Evolutionary conservation across 306 rosid species (phyloP).

Genomic region (Cucurbita moschata): DNA sequence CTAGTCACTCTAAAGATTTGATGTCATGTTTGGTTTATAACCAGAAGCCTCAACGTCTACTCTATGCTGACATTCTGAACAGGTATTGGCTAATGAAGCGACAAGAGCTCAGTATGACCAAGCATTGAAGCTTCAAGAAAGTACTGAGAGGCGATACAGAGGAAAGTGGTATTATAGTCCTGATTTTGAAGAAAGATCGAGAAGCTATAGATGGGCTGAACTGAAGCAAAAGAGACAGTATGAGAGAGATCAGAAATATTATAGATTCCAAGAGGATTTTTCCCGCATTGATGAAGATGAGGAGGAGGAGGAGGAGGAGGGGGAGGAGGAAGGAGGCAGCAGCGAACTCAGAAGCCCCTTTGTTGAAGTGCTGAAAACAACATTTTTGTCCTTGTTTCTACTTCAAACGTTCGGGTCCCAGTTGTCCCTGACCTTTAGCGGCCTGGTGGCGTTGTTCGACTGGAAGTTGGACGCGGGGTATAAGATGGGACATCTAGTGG

Average conservation of each 20-base stretch:
- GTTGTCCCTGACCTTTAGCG: conserved; percentile 59
- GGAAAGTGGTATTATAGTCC: conserved; percentile 34
- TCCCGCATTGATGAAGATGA: conserved; percentile 28
- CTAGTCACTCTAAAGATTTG: background rate
- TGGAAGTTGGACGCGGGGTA: conserved; percentile 53
- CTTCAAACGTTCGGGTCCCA: conserved; percentile 47
- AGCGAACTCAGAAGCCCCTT: conserved; percentile 42
- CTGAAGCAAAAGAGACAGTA: conserved; percentile 33
- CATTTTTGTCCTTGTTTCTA: conserved; percentile 47
- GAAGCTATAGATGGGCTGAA: conserved; percentile 47
- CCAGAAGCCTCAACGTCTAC: background rate
- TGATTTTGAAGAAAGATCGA: conserved; percentile 40
- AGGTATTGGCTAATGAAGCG: conserved; percentile 70
- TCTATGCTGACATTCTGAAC: conserved; percentile 8
- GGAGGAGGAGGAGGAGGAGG: conserved; percentile 24
- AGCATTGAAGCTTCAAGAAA: conserved; percentile 31
- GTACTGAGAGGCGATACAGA: conserved; percentile 18
- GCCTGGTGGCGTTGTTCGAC: conserved; percentile 61
- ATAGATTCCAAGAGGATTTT: conserved; percentile 22
- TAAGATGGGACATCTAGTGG: conserved; percentile 55
- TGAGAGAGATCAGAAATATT: conserved; percentile 32
- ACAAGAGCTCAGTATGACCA: conserved; percentile 51
- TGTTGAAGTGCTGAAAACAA: conserved; percentile 44
- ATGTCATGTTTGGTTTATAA: background rate
- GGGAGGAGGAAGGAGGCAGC: conserved; percentile 24